Percentiles rank a stretch among this genome's conserved stretches.
These are phyloP conservation scores for Zea mays DNA, from an alignment of 176 grass and related monocot genomes.

Conservation along the genomic window DNA sequence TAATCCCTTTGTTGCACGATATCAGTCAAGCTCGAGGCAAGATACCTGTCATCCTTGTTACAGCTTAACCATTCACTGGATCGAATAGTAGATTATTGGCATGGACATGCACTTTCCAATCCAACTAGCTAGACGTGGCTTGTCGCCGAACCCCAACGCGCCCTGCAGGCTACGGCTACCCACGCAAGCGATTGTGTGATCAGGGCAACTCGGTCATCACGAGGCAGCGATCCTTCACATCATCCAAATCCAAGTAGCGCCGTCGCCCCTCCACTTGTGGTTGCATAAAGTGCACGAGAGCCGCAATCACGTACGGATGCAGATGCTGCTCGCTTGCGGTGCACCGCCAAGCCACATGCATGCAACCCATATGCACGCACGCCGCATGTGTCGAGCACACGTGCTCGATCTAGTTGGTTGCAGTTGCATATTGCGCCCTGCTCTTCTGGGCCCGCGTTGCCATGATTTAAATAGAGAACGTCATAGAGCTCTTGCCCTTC, in stretches of 20 bases:
- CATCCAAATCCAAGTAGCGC: constrained; percentile 22
- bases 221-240: constrained; percentile 19
- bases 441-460: not conserved
- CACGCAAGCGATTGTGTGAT: not conserved
- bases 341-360: not conserved
- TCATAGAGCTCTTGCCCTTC: not conserved
- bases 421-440: constrained; percentile 36
- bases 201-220: not conserved
- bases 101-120: too few species aligned
- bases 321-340: not conserved
- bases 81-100: too few species aligned
- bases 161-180: too few species aligned
- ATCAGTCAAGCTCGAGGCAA: too few species aligned
- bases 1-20: too few species aligned
- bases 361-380: not conserved
- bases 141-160: too few species aligned
- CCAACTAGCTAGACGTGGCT: too few species aligned
- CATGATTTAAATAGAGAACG: not conserved
- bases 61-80: too few species aligned
- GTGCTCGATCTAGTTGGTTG: not conserved
- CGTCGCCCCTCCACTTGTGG: not conserved
- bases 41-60: too few species aligned
- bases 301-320: not conserved
- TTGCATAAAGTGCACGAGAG: not conserved
- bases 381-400: constrained; percentile 10